phyloP scores from a whole-genome alignment of 1,284 basidiomycete genomes.

The Pseudozyma pruni region DNA sequence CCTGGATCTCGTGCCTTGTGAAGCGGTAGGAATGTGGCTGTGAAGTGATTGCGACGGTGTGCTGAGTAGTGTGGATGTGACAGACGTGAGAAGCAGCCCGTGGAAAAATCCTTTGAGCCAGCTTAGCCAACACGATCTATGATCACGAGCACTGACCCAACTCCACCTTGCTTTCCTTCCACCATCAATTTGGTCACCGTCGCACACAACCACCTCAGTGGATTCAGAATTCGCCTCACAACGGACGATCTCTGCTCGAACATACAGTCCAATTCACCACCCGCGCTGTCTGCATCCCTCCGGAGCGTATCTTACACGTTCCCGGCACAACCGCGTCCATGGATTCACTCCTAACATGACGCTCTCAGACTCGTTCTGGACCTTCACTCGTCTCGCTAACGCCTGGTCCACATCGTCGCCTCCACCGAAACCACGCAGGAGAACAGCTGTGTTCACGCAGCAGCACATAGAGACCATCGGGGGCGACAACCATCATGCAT shows the following conservation, averaged over 20 bases:
- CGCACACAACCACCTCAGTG: not conserved
- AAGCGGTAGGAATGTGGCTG: not conserved
- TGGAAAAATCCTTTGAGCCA: constrained; percentile 11
- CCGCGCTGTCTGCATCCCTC: not conserved
- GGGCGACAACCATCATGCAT: constrained; percentile 8
- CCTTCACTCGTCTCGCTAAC: constrained; percentile 12
- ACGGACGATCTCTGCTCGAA: not conserved
- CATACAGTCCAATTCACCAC: not conserved
- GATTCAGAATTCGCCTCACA: not conserved
- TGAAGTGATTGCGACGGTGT: not conserved
- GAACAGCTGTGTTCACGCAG: constrained; percentile 21
- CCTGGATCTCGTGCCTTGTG: not conserved
- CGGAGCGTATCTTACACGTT: constrained; percentile 17
- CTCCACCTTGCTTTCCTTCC: constrained; percentile 7
- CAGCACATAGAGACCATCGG: constrained; percentile 47
- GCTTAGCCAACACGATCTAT: not conserved
- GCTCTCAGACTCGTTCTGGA: constrained; percentile 31
- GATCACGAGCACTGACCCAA: constrained; percentile 15
- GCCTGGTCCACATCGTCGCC: constrained; percentile 11
- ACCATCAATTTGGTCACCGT: constrained; percentile 13
- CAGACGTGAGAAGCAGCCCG: constrained; percentile 8
- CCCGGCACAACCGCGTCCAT: constrained; percentile 3
- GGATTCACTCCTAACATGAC: constrained; percentile 17
- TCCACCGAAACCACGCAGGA: constrained; percentile 8
- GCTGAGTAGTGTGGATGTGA: not conserved